phyloP scores from a whole-genome alignment of 164 flowering plant species.

The Macadamia integrifolia region DNA sequence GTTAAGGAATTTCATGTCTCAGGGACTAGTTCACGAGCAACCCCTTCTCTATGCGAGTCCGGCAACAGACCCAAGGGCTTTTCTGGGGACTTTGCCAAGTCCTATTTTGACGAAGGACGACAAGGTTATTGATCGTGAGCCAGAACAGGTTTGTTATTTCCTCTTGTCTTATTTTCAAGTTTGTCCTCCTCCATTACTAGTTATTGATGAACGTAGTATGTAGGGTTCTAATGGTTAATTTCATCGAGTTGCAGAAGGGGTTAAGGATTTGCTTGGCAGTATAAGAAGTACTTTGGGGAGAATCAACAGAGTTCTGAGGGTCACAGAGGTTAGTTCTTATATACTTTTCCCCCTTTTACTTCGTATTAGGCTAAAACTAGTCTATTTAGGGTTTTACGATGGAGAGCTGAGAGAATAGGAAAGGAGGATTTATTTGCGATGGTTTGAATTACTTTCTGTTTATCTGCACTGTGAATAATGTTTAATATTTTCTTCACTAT shows the following conservation, averaged over 20 bases:
- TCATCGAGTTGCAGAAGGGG: constrained; percentile 33
- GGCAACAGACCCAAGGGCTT: constrained; percentile 63
- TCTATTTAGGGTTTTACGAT: neutral
- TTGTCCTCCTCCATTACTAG: neutral
- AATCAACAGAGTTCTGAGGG: constrained; percentile 32
- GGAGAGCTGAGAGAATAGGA: neutral
- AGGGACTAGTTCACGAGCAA: constrained; percentile 78
- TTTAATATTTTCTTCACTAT: neutral
- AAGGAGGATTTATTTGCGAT: neutral
- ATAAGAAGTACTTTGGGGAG: constrained; percentile 79
- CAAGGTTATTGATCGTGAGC: constrained; percentile 29
- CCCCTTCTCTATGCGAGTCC: constrained; percentile 88
- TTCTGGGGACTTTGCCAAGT: constrained; percentile 87
- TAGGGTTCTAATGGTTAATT: neutral
- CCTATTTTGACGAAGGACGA: constrained; percentile 59
- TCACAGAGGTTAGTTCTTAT: constrained; percentile 31
- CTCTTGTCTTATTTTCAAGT: neutral
- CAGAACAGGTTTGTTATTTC: constrained; percentile 46
- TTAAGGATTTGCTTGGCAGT: constrained; percentile 98
- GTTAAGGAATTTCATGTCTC: constrained; percentile 93
- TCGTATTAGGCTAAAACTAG: neutral
- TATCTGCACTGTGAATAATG: too few species aligned
- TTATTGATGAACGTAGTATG: neutral
- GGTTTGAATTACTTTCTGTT: neutral
- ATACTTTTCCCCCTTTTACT: neutral